Evolutionary conservation across 2,329 filamentous ascomycete genomes (phyloP), one percentile per base, ranked within the genome.

Genomic region (Coniochaeta sp.): DNA sequence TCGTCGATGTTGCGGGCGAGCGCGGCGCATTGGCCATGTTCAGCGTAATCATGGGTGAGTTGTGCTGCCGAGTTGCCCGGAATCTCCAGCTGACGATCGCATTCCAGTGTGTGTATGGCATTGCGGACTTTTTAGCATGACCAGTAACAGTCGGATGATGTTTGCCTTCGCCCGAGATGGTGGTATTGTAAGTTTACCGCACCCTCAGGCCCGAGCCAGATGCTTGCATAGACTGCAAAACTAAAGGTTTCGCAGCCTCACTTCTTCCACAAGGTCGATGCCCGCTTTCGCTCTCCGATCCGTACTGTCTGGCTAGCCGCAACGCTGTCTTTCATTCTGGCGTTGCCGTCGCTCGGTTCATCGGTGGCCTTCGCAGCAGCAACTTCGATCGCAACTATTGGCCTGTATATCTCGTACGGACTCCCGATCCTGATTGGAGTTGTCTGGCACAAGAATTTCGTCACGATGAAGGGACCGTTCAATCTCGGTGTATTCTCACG

Each of bases 331-430:
- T 85, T 85, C 65, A 78, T 80, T 63, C 76, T 85, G 0, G 78
- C 80, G 0, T 74, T 85, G 9, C 82, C 82, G 1, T 82, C 79
- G 11, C 74, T 86, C 0, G 82, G 82, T 7, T 81, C 77, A 1
- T 68, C 67, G 3, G 83, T 85, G 7, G 83, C 83, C 7, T 85
- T 84, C 63, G 73, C 80, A 1, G 83, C 83, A 1, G 82, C 81
- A 1, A 85, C 83, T 1, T 82, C 79, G 11, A 85, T 85, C 62
- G 82, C 83, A 4, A 85, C 82, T 3, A 77, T 85, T 54, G 82
- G 82, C 0, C 73, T 86, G 3, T 85, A 85, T 64, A 77, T 85
- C 57, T 81, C 77, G 59, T 86, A 85, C 66, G 82, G 81, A 1
- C 73, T 84, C 24, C 83, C 83, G 0, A 83, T 84, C 55, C 67